phyloP scores from a whole-genome alignment of 2,329 filamentous ascomycete genomes.

The Biscogniauxia sp. region DNA sequence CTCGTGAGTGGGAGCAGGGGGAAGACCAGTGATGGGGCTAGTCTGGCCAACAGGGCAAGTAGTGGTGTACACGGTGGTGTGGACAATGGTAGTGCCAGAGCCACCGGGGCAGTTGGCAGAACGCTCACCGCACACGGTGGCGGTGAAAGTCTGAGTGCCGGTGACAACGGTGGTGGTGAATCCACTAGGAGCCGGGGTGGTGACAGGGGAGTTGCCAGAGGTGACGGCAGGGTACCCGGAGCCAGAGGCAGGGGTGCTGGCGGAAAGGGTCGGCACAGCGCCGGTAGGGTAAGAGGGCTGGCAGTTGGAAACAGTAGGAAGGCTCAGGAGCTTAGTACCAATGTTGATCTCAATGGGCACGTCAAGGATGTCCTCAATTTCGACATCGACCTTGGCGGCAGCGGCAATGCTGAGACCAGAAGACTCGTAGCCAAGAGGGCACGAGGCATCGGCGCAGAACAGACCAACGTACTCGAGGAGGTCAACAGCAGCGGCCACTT shows the following conservation, averaged over 20 bases:
- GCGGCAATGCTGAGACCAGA: constrained; percentile 41
- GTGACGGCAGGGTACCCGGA: not conserved
- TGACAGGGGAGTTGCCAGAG: constrained; percentile 3
- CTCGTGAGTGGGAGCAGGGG: constrained; percentile 16
- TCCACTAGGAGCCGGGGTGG: constrained; percentile 6
- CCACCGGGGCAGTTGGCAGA: constrained; percentile 40
- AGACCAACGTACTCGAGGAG: constrained; percentile 51
- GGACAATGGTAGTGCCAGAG: constrained; percentile 33
- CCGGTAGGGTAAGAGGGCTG: constrained; percentile 18
- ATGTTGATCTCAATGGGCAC: constrained; percentile 40
- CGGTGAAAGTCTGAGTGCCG: constrained; percentile 26
- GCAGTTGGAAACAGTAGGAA: constrained; percentile 38
- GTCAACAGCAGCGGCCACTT: constrained; percentile 48
- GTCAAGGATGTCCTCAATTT: constrained; percentile 36
- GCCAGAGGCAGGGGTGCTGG: constrained; percentile 3
- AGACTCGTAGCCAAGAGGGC: constrained; percentile 37
- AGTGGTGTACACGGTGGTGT: constrained; percentile 33
- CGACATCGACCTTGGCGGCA: constrained; percentile 33
- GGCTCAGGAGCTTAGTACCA: constrained; percentile 38
- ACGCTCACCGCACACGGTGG: constrained; percentile 37
- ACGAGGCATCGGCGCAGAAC: constrained; percentile 36
- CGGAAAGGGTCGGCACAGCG: constrained; percentile 13
- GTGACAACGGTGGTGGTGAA: constrained; percentile 24
- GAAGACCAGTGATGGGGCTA: constrained; percentile 20
- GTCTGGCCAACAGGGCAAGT: constrained; percentile 28